Base-by-base conservation (phyloP, 345 rosid species). In the Eucalyptus brandiana region DNA sequence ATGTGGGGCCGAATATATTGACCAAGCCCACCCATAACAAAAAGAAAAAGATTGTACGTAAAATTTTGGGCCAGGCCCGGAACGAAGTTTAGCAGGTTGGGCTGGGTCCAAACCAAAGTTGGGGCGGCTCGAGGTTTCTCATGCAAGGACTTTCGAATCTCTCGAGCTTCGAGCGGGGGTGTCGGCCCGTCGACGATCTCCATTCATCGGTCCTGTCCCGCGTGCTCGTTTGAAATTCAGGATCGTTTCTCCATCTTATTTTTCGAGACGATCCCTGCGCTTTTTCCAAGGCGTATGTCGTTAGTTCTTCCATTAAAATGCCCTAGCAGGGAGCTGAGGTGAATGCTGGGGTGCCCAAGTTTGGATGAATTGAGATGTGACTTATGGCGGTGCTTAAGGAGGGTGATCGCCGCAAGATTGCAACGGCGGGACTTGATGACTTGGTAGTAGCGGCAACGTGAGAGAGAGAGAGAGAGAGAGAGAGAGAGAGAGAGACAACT, bases 201-300 rank as follows among this genome's bases (percentile, higher is more conserved):
- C 40, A 72, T 19, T 5, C 44, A 18, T 40, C 21, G 12, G 14
- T 19, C 1, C 42, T 3, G 5, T 11, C 24, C 19, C 19, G 8
- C 40, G 15, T 0, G 0, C 2, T 72, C 21, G 28, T 37, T 37
- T 0, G 15, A 37, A 37, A 37, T 37, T 40, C 45, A 37, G 1
- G 42, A 3, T 72, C 45, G 8, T 37, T 37, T 19, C 45, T 72
- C 15, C 26, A 19, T 37, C 21, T 37, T 72, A 0, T 19, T 10
- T 72, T 18, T 18, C 81, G 0, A 6, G 40, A 72, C 26, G 3
- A 19, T 72, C 26, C 45, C 0, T 0, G 2, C 1, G 7, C 21
- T 72, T 72, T 19, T 19, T 37, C 28, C 4, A 8, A 72, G 0
- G 24, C 40, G 26, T 4, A 6, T 10, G 1, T 37, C 26, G 0